A percentile compares a stretch with the other conserved stretches of the same genome.
phyloP scores from a whole-genome alignment of 2,329 filamentous ascomycete species.

The Atkinsonella texensis region DNA sequence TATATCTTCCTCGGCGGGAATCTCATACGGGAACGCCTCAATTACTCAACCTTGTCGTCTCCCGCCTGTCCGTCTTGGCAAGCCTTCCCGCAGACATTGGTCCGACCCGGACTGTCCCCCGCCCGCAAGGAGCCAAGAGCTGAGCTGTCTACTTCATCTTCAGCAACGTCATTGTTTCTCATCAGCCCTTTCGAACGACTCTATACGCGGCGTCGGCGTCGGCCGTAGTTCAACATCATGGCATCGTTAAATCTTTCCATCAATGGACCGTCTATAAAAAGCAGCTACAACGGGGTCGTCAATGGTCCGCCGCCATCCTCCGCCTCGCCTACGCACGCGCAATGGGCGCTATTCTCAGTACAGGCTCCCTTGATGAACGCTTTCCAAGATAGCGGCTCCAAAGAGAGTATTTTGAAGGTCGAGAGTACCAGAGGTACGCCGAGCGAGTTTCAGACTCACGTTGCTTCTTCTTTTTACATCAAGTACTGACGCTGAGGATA shows the following conservation, averaged over 20 bases:
- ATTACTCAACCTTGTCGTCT: neutral
- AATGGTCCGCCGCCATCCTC: conserved; percentile 38
- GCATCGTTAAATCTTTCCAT: conserved; percentile 69
- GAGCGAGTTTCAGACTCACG: neutral
- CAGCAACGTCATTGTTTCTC: conserved; percentile 1
- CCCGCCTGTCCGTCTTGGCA: neutral
- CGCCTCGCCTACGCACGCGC: conserved; percentile 68
- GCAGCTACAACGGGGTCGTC: conserved; percentile 54
- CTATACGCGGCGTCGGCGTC: neutral
- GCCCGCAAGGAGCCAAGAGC: neutral
- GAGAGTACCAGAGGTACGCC: conserved; percentile 71
- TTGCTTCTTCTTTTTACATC: neutral
- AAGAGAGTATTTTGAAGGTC: conserved; percentile 93
- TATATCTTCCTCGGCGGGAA: no score
- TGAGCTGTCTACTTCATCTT: neutral
- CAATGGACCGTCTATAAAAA: conserved; percentile 75
- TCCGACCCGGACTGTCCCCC: neutral
- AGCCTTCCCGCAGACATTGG: neutral
- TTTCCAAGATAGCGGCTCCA: conserved; percentile 74
- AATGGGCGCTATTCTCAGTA: conserved; percentile 92
- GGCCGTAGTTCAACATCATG: conserved; percentile 36
- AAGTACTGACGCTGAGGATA: conserved; percentile 11
- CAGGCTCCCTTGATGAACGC: conserved; percentile 85
- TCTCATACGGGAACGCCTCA: neutral
- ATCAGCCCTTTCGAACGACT: neutral